Evolutionary conservation across 73 alveolate genomes (phyloP).

Genomic region (Loxodes magnus): DNA sequence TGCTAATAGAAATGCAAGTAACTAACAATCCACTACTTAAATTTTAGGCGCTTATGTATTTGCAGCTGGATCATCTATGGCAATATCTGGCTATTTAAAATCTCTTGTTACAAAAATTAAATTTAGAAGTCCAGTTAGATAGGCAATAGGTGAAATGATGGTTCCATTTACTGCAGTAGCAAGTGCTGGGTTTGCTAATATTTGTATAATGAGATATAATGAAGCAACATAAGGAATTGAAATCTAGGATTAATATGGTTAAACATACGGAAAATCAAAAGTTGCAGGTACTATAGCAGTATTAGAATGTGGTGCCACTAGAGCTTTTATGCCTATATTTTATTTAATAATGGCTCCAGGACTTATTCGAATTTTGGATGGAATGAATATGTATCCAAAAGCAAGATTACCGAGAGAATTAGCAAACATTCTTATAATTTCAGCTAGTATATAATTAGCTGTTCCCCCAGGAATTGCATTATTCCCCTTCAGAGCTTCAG

Average conservation of each 20-base stretch:
- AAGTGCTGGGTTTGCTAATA: slow-evolving; percentile 45
- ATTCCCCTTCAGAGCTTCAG: no score
- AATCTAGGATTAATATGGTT: slow-evolving; percentile 37
- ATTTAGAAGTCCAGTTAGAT: slow-evolving; percentile 15
- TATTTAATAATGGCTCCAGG: slow-evolving; percentile 24
- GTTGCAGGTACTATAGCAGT: slow-evolving; percentile 29
- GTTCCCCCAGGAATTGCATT: no score
- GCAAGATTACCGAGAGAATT: slow-evolving; percentile 4
- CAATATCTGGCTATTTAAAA: slow-evolving; percentile 24
- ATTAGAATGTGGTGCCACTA: slow-evolving; percentile 16
- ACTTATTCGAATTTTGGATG: slow-evolving; percentile 17
- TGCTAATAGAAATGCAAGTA: slow-evolving; percentile 42
- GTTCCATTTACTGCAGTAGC: slow-evolving; percentile 46
- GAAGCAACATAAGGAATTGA: slow-evolving; percentile 40
- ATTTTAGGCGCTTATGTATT: slow-evolving; percentile 19
- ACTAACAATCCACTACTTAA: slow-evolving; percentile 13
- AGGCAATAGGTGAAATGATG: slow-evolving; percentile 20
- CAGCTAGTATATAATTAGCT: no score
- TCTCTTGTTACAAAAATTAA: slow-evolving; percentile 23
- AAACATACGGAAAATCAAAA: slow-evolving; percentile 34
- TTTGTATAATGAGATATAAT: slow-evolving; percentile 38
- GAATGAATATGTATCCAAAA: slow-evolving; percentile 25
- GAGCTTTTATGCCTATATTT: slow-evolving; percentile 18
- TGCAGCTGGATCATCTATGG: no score
- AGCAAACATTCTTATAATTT: no score